Percentiles rank a stretch among this genome's conserved stretches.
phyloP scores from a whole-genome alignment of 352 stramenopile genomes.

The Thraustochytrium striatum region DNA sequence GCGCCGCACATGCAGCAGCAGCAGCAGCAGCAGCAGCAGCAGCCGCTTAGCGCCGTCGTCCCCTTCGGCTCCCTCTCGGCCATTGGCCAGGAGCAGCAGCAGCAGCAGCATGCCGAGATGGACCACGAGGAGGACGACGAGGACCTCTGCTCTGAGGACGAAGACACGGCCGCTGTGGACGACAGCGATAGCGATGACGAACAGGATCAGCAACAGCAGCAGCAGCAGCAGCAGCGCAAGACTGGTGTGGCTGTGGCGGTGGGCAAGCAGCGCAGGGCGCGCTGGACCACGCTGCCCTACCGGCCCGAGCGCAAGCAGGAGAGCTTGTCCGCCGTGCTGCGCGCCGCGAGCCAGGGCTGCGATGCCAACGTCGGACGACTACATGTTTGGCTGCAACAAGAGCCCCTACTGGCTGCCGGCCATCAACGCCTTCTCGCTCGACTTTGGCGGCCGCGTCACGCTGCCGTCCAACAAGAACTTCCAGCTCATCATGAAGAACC shows the following conservation, averaged over 20 bases:
- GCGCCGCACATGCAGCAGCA: background rate
- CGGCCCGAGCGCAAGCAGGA: background rate
- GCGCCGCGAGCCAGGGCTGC: background rate
- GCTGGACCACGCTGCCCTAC: constrained; percentile 5
- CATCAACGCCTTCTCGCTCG: constrained; percentile 47
- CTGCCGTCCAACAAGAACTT: constrained; percentile 50
- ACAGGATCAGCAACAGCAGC: background rate
- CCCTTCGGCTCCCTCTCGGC: too few relatives aligned
- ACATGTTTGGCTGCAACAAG: constrained; percentile 52
- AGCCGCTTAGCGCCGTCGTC: too few relatives aligned
- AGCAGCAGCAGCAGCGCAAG: too few relatives aligned
- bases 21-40: background rate
- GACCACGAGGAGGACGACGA: background rate
- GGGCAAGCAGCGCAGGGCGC: background rate
- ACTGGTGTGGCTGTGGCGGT: too few relatives aligned
- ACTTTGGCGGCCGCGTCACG: constrained; percentile 45
- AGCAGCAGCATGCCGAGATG: background rate
- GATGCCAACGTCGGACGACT: constrained; percentile 21
- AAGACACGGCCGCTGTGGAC: background rate
- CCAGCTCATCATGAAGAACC: constrained; percentile 56
- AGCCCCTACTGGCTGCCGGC: constrained; percentile 37
- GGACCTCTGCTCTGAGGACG: background rate
- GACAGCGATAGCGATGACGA: background rate
- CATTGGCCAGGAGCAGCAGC: background rate
- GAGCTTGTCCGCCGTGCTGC: background rate